phyloP scores from a whole-genome alignment of 2,329 filamentous ascomycete species.

The Ophiocordyceps camponoti-leonardi region DNA sequence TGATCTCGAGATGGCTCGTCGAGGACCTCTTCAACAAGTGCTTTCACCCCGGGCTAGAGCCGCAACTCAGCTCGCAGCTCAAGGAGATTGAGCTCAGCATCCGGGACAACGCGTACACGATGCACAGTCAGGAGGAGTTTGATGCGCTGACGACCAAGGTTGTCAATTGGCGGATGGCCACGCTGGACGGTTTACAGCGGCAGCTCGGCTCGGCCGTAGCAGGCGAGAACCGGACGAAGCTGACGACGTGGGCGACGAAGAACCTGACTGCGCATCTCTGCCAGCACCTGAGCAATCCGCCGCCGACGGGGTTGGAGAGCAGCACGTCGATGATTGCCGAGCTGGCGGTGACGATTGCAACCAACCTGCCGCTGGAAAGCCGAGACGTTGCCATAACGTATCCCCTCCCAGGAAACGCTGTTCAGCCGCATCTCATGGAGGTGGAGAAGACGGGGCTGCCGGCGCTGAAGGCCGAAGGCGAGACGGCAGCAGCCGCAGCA shows the following conservation, averaged over 20 bases:
- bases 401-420: constrained; percentile 55
- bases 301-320: constrained; percentile 68
- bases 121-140: constrained; percentile 69
- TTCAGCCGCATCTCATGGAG: constrained; percentile 69
- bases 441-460: constrained; percentile 58
- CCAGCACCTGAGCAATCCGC: constrained; percentile 58
- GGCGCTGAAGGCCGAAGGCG: constrained; percentile 24
- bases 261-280: constrained; percentile 54
- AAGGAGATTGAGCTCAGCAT: constrained; percentile 84
- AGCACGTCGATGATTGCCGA: constrained; percentile 87
- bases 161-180: constrained; percentile 84
- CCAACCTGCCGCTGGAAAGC: constrained; percentile 78
- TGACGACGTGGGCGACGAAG: constrained; percentile 53
- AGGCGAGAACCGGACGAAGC: constrained; percentile 45
- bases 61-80: constrained; percentile 55
- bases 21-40: constrained; percentile 82
- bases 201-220: constrained; percentile 48
- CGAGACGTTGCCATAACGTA: constrained; percentile 81
- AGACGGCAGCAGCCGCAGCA: constrained; percentile 3
- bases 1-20: constrained; percentile 77
- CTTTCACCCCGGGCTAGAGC: constrained; percentile 81
- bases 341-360: constrained; percentile 68
- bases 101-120: constrained; percentile 54
- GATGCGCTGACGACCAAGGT: constrained; percentile 78
- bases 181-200: constrained; percentile 73